Base-by-base conservation (phyloP, 2,329 filamentous ascomycete species). In the Plenodomus lindquistii region DNA sequence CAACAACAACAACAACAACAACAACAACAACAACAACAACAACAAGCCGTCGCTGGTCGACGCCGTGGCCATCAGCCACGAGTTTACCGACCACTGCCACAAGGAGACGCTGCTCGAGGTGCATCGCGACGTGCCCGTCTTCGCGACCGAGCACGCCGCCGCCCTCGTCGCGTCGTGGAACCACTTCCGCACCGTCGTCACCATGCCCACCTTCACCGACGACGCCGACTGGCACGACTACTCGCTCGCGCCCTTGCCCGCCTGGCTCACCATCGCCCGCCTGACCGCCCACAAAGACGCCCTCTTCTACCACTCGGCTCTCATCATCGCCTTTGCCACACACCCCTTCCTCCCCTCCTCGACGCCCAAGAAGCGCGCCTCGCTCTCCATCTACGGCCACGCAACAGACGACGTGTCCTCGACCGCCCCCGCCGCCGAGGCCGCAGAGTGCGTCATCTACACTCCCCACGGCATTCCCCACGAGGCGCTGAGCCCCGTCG, bases 41-140 rank as follows among this genome's bases (percentile, higher is more conserved):
- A n/a, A n/a, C n/a, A n/a, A n/a, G n/a, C n/a, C n/a, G 45, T 64
- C 60, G 31, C 74, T 76, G 37, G 79, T 87, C 22, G 85, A 88
- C 62, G 79, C 73, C 2, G 82, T 87, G 2, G 75, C 77, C 21
- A 75, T 87, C 24, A 82, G 78, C 15, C 85, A 88, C 62, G 85
- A 87, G 63, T 88, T 87, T 57, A 87, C 85, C 1, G 85, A 88
- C 60, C 85, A 87, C 62, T 87, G 84, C 66, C 84, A 88, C 60
- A 75, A 80, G 50, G 76, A 80, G 2, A 88, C 85, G 13, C 71
- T 88, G 20, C 65, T 79, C 37, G 78, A 85, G 57, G 67, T 87
- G 3, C 73, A 81, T 5, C 55, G 59, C 1, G 66, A 75, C 37
- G 80, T 84, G 3, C 83, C 84, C 0, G 75, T 88, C 0, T 80